Percentiles rank a stretch among this genome's conserved stretches.
phyloP scores from a whole-genome alignment of 306 rosid genomes.

The Aeschynomene evenia region DNA sequence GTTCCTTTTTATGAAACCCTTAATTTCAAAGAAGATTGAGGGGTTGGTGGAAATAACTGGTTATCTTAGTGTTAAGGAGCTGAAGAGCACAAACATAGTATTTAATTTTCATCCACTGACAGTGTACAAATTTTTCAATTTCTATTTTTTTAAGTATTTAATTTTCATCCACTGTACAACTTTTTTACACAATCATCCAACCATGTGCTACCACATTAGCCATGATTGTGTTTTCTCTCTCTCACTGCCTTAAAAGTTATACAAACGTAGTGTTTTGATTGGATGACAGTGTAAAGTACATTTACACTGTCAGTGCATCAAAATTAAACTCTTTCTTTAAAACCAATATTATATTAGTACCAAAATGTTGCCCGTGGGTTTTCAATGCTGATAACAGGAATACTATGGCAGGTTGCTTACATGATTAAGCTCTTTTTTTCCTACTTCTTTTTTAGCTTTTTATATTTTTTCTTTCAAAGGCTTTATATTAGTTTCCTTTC shows the following conservation, averaged over 20 bases:
- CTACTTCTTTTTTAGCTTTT: neutral
- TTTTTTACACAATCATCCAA: too few species aligned
- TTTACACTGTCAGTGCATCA: too few species aligned
- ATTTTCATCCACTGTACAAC: too few species aligned
- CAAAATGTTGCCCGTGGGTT: neutral
- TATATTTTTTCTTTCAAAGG: neutral
- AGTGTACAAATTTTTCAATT: neutral
- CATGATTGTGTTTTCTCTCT: too few species aligned
- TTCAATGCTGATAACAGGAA: slow-evolving; percentile 8
- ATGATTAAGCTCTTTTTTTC: neutral
- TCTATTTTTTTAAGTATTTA: too few species aligned
- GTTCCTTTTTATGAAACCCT: neutral
- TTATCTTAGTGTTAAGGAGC: neutral
- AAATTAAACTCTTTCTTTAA: too few species aligned
- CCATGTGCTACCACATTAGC: too few species aligned
- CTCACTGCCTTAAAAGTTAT: too few species aligned
- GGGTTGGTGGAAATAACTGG: neutral
- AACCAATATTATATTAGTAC: neutral
- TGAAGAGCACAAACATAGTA: neutral
- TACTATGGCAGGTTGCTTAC: neutral
- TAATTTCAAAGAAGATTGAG: neutral
- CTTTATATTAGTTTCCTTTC: neutral
- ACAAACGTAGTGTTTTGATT: too few species aligned
- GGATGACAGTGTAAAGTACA: too few species aligned
- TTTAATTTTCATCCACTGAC: neutral